These are phyloP conservation scores for Zymoseptoria pseudotritici DNA, from an alignment of 2,329 filamentous ascomycete genomes.

Conservation along the genomic window DNA sequence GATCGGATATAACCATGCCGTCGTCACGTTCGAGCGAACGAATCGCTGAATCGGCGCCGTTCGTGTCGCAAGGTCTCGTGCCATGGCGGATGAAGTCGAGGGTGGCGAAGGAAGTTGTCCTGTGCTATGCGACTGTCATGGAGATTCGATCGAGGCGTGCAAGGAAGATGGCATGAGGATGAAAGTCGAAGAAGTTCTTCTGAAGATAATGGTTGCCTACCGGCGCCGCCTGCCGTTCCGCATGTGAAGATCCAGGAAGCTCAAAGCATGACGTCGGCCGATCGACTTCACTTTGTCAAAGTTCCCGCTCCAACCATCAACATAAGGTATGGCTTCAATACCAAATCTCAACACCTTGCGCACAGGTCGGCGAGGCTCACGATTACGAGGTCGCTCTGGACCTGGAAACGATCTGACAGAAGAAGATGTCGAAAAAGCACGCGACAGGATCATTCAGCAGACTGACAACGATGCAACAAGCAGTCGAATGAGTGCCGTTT, in stretches of 20 bases:
- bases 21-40: conserved; percentile 28
- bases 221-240: neutral
- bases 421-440: conserved; percentile 34
- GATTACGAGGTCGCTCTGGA: conserved; percentile 37
- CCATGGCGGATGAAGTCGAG: conserved; percentile 1
- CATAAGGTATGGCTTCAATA: conserved; percentile 44
- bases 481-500: conserved; percentile 81
- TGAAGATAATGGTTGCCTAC: neutral
- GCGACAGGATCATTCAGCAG: conserved; percentile 72
- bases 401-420: conserved; percentile 7
- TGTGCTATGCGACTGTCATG: neutral
- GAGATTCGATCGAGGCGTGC: neutral
- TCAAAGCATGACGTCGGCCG: conserved; percentile 2
- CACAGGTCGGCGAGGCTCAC: conserved; percentile 41
- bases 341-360: conserved; percentile 65
- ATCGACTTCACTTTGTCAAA: neutral
- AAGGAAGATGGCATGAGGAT: neutral
- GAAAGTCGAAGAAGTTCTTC: neutral
- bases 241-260: neutral
- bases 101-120: neutral
- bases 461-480: conserved; percentile 89
- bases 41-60: conserved; percentile 14
- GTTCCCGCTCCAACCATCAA: neutral
- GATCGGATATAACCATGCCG: conserved; percentile 29
- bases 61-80: conserved; percentile 1